Evolutionary conservation across 2,329 filamentous ascomycete genomes (phyloP), one percentile per base, ranked within the genome.

Genomic region (Aspergillus fumigatus): DNA sequence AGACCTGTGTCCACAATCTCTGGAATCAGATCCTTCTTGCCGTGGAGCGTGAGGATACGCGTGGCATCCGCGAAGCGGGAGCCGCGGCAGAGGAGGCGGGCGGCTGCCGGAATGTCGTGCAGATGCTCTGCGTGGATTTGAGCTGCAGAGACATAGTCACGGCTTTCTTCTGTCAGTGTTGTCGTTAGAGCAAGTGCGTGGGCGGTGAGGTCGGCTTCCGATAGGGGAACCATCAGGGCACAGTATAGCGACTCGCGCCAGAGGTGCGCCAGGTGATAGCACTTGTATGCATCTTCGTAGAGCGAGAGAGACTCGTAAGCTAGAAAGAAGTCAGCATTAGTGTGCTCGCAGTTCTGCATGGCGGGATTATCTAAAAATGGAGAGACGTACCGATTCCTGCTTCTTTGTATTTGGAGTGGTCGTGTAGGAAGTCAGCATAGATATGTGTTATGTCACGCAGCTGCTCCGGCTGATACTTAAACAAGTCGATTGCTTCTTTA

Each of bases 221-320:
- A 79, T 3, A 92, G 73, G 0, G 87, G 82, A 0, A 88, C 84
- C 55, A 89, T 83, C 54, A 86, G 84, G 4, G 92, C 92, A 49
- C 85, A 85, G 65, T 88, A 90, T 50, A 99, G 84, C 25, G 90
- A 90, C 73, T 99, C 93, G 52, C 90, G 90, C 94, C 94, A 99
- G 75, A 89, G 83, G 41, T 91, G 89, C 1, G 90, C 90, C 1
- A 88, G 84, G 59, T 90, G 87, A 75, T 97, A 99, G 70, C 89
- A 90, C 66, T 86, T 84, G 59, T 88, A 92, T 9, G 94, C 93
- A 41, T 88, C 82, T 21, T 78, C 70, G 67, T 89, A 90, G 70
- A 92, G 85, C 11, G 79, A 77, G 9, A 99, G 85, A 21, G 88
- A 96, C 71, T 97, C 94, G 73, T 95, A 96, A 3, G 92, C 89